A percentile compares a stretch with the other conserved stretches of the same genome.
Conservation (phyloP, 2,329 filamentous ascomycete species). For the Ceratocystis colombiana region DNA sequence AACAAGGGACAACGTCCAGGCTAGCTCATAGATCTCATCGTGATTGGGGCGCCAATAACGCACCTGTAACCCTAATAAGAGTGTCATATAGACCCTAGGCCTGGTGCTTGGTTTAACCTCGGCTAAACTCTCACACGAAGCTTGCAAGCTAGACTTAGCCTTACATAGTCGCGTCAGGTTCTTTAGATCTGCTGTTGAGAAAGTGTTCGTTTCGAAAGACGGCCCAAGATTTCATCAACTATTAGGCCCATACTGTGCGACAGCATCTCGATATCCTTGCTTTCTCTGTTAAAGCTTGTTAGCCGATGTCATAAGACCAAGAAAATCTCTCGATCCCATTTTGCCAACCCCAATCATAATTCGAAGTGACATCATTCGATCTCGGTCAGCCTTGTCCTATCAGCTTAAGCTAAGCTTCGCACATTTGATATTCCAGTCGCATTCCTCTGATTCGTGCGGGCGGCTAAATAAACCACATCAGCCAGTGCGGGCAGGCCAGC, state of each 20-base stretch:
- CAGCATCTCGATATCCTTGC: not conserved
- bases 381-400: conserved; percentile 3
- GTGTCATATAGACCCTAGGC: not conserved
- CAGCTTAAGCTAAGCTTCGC: not conserved
- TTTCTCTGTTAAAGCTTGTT: not conserved
- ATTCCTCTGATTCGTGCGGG: not conserved
- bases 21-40: not conserved
- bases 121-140: not conserved
- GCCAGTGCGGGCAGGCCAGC: no score
- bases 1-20: not conserved
- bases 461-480: not conserved
- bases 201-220: conserved; percentile 2
- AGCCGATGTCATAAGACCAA: not conserved
- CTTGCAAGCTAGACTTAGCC: not conserved
- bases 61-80: not conserved
- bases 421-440: conserved; percentile 7
- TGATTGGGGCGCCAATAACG: not conserved
- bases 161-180: not conserved
- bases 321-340: not conserved
- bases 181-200: not conserved
- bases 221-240: not conserved
- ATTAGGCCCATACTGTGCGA: not conserved
- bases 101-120: not conserved
- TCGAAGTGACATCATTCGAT: conserved; percentile 12
- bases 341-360: not conserved